phyloP scores from a whole-genome alignment of 768 basidiomycete genomes.

The Dacryopinax primogenitus region DNA sequence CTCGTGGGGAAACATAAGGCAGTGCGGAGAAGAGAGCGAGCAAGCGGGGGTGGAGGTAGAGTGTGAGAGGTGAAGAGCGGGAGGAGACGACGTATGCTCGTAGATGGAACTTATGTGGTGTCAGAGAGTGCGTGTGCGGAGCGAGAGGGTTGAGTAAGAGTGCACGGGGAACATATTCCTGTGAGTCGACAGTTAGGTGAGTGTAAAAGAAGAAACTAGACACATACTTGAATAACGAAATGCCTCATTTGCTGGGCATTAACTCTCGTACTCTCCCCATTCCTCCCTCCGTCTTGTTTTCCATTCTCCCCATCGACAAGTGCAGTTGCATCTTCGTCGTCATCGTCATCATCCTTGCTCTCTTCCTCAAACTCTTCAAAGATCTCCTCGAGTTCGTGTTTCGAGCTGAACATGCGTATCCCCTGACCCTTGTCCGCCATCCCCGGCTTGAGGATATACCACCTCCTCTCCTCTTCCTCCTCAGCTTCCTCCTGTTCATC shows the following conservation, averaged over 20 bases:
- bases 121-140: conserved; percentile 5
- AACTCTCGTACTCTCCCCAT: conserved; percentile 35
- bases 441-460: conserved; percentile 96
- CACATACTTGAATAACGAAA: conserved; percentile 82
- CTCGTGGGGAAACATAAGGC: conserved; percentile 45
- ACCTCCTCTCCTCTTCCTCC: conserved; percentile 28
- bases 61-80: conserved; percentile 45
- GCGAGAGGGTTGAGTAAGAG: conserved; percentile 57
- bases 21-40: conserved; percentile 77
- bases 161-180: conserved; percentile 80
- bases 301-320: too few relatives aligned
- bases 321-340: conserved; percentile 24
- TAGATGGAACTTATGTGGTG: conserved; percentile 66
- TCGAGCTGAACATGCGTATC: conserved; percentile 75
- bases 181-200: neutral
- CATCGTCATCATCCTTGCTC: conserved; percentile 40
- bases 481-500: conserved; percentile 28
- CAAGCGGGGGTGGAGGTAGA: conserved; percentile 71
- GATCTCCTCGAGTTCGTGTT: conserved; percentile 55
- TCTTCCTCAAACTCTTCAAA: conserved; percentile 67
- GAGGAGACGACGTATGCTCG: conserved; percentile 74
- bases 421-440: conserved; percentile 97
- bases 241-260: conserved; percentile 80
- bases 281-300: conserved; percentile 16
- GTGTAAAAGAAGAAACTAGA: conserved; percentile 9